Evolutionary conservation across 257 asterid species (phyloP).

Genomic region (Plectranthus barbatus): DNA sequence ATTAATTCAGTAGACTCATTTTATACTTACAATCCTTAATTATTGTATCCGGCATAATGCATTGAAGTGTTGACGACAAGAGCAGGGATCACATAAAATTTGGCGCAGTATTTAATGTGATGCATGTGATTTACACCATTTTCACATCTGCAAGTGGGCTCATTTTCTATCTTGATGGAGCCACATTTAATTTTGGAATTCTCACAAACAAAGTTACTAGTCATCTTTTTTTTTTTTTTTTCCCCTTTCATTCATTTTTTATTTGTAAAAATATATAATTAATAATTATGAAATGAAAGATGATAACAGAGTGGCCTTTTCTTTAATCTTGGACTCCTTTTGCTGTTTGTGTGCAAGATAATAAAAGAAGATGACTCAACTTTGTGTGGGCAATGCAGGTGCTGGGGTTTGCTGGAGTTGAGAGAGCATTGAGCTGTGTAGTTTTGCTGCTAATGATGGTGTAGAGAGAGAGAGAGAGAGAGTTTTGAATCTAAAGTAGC

Average conservation of each 20-base stretch:
- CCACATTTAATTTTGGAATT: background rate
- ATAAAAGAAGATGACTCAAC: background rate
- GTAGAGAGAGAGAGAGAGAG: conserved; percentile 23
- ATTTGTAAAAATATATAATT: too few species aligned
- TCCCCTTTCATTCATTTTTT: background rate
- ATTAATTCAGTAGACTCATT: too few species aligned
- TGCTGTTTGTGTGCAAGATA: too few species aligned
- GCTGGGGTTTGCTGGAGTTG: conserved; percentile 36
- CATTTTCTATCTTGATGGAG: background rate
- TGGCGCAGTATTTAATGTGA: conserved; percentile 12
- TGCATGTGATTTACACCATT: conserved; percentile 16
- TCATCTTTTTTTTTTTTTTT: too few species aligned
- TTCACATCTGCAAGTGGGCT: background rate
- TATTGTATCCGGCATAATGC: background rate
- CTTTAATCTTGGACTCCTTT: too few species aligned
- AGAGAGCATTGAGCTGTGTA: conserved; percentile 33
- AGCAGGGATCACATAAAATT: background rate
- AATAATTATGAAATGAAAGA: background rate
- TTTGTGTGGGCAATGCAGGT: conserved; percentile 44
- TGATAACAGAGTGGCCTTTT: background rate
- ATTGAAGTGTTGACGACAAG: background rate
- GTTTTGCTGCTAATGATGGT: conserved; percentile 34
- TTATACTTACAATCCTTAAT: background rate
- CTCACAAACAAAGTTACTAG: too few species aligned
- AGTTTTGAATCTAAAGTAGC: conserved; percentile 47